Base-by-base conservation (phyloP, 169 alveolate species). In the Plasmodium gonderi region DNA sequence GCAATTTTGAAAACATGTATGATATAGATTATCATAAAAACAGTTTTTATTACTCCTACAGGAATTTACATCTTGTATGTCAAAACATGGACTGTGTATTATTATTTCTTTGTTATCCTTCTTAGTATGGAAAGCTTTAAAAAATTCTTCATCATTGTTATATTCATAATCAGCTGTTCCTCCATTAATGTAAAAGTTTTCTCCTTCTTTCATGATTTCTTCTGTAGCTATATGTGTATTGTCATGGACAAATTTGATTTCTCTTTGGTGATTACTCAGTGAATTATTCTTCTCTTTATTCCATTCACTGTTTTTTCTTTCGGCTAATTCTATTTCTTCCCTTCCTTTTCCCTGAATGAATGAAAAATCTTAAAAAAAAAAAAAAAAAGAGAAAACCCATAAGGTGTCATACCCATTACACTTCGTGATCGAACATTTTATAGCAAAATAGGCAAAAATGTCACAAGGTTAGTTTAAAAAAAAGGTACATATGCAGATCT, bases 131-230 rank as follows among this genome's bases (percentile, higher is more conserved):
- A 82, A 82, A 11, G 60, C 17, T 40, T 82, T 74, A 82, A 69
- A 82, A 69, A 82, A 69, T n/a, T 82, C 92, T 23, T 82, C 92
- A 23, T 82, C 92, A 31, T 82, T 74, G 31, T 49, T 82, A 29
- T 82, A 74, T 14, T 74, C 92, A 60, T 82, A 69, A 33, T 69
- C 45, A n/a, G 75, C 12, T 17, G 51, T 38, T 31, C 83, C 92
- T 45, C 82, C 92, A 82, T 69, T 69, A 3, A 82, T 69, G 44
- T 69, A 72, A 69, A 82, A 60, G 29, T 82, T 42, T 74, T 69
- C 83, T 49, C 92, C 92, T 45, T 31, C 64, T n/a, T 23, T 82
- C 23, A 44, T 23, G 40, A 69, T 82, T 72, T 82, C 76, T 82
- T 82, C 79, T 5, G n/a, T 11, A 6, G 75, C 65, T 33, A 45